A percentile compares a stretch with the other conserved stretches of the same genome.
Conservation (phyloP, 2,329 filamentous ascomycete species). For the Hypomyces perniciosus region DNA sequence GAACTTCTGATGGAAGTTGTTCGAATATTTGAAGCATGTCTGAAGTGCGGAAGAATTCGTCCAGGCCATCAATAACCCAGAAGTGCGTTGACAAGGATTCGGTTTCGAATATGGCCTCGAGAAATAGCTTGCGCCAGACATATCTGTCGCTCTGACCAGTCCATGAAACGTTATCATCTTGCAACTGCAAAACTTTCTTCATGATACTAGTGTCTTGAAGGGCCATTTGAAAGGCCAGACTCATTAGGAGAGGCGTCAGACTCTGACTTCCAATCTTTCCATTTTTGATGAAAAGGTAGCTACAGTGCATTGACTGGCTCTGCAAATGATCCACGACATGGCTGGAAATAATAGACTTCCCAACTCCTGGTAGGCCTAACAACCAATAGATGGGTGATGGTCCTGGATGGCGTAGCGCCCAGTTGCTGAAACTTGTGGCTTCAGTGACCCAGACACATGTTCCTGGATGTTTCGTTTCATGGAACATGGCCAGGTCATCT, state of each 20-base stretch:
- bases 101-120: slow-evolving; percentile 2
- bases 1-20: background rate
- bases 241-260: background rate
- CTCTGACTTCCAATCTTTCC: background rate
- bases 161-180: background rate
- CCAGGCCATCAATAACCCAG: slow-evolving; percentile 7
- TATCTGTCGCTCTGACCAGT: background rate
- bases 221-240: slow-evolving; percentile 1
- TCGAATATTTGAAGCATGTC: background rate
- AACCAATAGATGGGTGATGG: slow-evolving; percentile 3
- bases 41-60: background rate
- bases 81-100: background rate
- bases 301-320: background rate
- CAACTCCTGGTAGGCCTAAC: slow-evolving; percentile 2
- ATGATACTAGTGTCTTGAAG: background rate
- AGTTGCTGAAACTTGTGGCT: background rate
- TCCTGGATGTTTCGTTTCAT: slow-evolving; percentile 3
- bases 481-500: slow-evolving; percentile 3
- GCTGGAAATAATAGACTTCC: slow-evolving; percentile 6
- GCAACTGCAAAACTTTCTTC: background rate
- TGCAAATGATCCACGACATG: background rate
- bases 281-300: slow-evolving; percentile 7
- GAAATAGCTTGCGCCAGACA: slow-evolving; percentile 9
- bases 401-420: background rate
- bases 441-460: slow-evolving; percentile 9